Base-by-base conservation (phyloP, 306 rosid species). In the Spatholobus suberectus region DNA sequence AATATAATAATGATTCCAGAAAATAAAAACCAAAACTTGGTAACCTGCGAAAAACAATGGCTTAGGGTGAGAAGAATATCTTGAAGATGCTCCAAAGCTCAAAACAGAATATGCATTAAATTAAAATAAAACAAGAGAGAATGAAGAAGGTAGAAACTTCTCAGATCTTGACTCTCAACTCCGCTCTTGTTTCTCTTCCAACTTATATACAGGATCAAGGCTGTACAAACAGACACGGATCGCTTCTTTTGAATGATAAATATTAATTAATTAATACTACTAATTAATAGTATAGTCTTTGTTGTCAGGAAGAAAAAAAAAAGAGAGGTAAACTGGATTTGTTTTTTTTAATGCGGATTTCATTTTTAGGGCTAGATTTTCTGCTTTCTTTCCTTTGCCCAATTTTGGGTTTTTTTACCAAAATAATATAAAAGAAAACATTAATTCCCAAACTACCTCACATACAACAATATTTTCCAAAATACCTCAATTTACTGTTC, bases 281-380 rank as follows among this genome's bases (percentile, higher is more conserved):
- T 20, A 66, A 66, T 35, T 35, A n/a, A n/a, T n/a, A n/a, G n/a
- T 8, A 66, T 27, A 27, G 14, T 27, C 24, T 8, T 34, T 17
- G 12, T 17, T n/a, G 13, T 15, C 3, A 1, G 6, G n/a, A 0
- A n/a, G 15, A 15, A 32, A 44, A 13, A 5, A 1, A 6, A 61
- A 61, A 9, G 8, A 8, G 14, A 4, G 29, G 2, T 24, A 57
- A 58, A 10, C 35, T 13, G n/a, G 35, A 23, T n/a, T n/a, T n/a
- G n/a, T n/a, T n/a, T 3, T 23, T 57, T 24, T 58, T 23, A 40
- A 32, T 12, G 62, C 77, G 73, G 51, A 41, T n/a, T n/a, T n/a
- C n/a, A n/a, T n/a, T 17, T 61, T 83, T 77, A 14, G 14, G 85
- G 73, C 77, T 52, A 44, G 58, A 79, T 49, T 68, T 79, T 27